phyloP scores from a whole-genome alignment of 2,329 filamentous ascomycete genomes.

The Catunica adiposa region DNA sequence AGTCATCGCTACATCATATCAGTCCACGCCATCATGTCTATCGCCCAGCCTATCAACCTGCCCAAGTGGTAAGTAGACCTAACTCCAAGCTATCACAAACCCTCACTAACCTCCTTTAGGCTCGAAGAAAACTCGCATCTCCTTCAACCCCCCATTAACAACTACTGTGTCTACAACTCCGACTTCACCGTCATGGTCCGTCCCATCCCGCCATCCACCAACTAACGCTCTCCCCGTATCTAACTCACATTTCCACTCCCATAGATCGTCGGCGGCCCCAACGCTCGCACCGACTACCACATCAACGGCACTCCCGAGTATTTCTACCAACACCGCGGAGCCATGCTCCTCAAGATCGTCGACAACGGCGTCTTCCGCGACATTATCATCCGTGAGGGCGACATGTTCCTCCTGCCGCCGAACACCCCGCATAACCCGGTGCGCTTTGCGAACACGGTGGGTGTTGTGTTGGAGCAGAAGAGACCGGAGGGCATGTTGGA shows the following conservation, averaged over 20 bases:
- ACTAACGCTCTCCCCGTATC: slow-evolving; percentile 3
- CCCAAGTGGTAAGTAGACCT: slow-evolving; percentile 24
- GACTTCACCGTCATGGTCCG: slow-evolving; percentile 64
- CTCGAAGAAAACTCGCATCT: slow-evolving; percentile 82
- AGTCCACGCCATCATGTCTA: slow-evolving; percentile 3
- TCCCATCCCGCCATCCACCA: background rate
- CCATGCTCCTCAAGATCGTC: slow-evolving; percentile 86
- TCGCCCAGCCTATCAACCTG: slow-evolving; percentile 25
- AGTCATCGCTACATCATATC: no score
- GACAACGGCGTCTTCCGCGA: slow-evolving; percentile 69
- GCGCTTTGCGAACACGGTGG: slow-evolving; percentile 84
- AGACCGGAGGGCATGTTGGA: slow-evolving; percentile 56
- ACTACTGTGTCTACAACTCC: slow-evolving; percentile 89
- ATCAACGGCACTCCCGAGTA: slow-evolving; percentile 93
- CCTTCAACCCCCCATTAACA: slow-evolving; percentile 86
- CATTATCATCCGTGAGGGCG: slow-evolving; percentile 78
- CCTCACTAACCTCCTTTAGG: slow-evolving; percentile 32
- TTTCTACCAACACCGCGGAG: slow-evolving; percentile 92
- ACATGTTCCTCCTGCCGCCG: slow-evolving; percentile 82
- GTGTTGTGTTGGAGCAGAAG: slow-evolving; percentile 77
- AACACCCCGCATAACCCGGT: slow-evolving; percentile 96
- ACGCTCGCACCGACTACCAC: slow-evolving; percentile 93
- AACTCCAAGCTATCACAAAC: background rate
- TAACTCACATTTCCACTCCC: slow-evolving; percentile 7
- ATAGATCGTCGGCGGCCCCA: slow-evolving; percentile 92